Base-by-base conservation (phyloP, 2,329 filamentous ascomycete species). In the Aspergillus nomiae region DNA sequence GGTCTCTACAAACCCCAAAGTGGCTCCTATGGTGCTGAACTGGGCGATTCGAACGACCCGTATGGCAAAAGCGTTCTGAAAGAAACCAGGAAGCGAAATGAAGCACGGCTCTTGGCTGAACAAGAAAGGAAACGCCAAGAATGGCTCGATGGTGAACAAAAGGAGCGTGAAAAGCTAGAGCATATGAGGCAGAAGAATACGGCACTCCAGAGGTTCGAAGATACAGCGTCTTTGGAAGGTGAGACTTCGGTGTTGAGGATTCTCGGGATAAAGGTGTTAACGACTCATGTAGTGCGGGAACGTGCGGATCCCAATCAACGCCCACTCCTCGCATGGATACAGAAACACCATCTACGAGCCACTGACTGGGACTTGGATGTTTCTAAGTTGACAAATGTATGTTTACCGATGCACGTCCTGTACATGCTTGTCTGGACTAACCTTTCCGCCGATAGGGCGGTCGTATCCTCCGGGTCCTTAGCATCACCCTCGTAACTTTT, bases 111-210 rank as follows among this genome's bases (percentile, higher is more conserved):
- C 8, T 64, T 78, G 58, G 71, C 76, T 11, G 76, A 83, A 62
- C 81, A 86, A 72, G 78, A 82, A 65, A 69, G 73, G 48, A 80
- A 84, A 68, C 83, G 83, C 46, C 80, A 79, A 53, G 75, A 80
- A 60, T 87, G 85, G 84, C 78, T 86, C 32, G 73, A 78, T 11
- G 81, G 81, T n/a, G 85, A 86, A 66, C 78, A 81, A 34, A 72
- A 75, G 63, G 74, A 80, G 43, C 70, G 69, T 14, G 77, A 78
- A 62, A 72, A 69, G 51, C 26, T 77, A 45, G 68, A 70, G 62
- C 72, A 65, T 21, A 71, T 74, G 57, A 59, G 76, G 21, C 70
- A 74, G 58, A 72, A 70, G 58, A 78, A 76, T 61, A 80, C 72
- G 38, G 69, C 73, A 28, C 63, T 80, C 58, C 74, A 77, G 63